Evolutionary conservation across 176 grass and related monocot genomes (phyloP).

Genomic region (Stipa capillata): DNA sequence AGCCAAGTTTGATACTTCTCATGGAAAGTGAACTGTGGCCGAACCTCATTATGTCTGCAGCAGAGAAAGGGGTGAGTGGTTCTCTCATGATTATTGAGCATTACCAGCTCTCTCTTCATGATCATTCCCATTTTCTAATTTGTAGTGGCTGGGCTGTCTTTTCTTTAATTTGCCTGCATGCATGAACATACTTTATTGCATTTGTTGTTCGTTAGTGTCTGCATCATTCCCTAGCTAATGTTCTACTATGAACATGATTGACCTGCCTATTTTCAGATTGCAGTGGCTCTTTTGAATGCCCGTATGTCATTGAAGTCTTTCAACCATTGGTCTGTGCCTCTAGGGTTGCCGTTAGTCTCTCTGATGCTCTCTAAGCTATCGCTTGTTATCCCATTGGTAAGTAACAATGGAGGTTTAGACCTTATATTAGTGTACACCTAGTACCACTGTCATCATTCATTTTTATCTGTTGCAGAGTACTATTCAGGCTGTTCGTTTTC

Average conservation of each 20-base stretch:
- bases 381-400: conserved; percentile 75
- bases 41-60: conserved; percentile 77
- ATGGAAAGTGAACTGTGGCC: conserved; percentile 98
- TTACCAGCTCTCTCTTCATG: neutral
- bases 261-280: conserved; percentile 52
- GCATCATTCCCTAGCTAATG: neutral
- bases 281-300: conserved; percentile 79
- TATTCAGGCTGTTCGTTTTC: conserved; percentile 64
- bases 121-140: neutral
- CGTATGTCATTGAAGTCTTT: conserved; percentile 85
- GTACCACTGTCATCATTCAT: conserved; percentile 2
- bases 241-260: neutral
- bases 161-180: neutral
- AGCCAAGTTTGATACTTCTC: conserved; percentile 63
- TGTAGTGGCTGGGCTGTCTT: conserved; percentile 2
- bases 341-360: conserved; percentile 56
- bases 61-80: conserved; percentile 58
- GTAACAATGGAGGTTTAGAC: neutral
- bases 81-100: conserved; percentile 4
- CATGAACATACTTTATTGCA: neutral
- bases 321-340: conserved; percentile 52
- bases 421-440: neutral
- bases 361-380: conserved; percentile 85
- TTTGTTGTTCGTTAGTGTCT: neutral
- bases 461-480: conserved; percentile 63